Conservation (phyloP, 768 basidiomycete species). For the Amanita fuliginea region DNA sequence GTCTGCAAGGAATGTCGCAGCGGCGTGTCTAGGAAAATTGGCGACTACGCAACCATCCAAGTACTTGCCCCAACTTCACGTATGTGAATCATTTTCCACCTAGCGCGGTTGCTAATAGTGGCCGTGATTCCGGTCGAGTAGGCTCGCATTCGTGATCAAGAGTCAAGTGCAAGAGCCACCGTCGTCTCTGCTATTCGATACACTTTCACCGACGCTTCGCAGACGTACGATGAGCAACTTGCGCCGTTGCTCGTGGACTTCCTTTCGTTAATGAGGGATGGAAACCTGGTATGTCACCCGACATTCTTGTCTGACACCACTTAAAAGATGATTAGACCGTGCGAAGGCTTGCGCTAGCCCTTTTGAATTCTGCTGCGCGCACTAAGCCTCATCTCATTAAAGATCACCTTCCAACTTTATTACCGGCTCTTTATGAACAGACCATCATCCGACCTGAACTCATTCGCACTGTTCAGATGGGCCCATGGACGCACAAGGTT, state of each 20-base stretch:
- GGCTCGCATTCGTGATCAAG: slow-evolving; percentile 59
- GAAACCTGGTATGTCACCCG: slow-evolving; percentile 56
- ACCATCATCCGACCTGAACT: slow-evolving; percentile 70
- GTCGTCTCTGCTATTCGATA: slow-evolving; percentile 92
- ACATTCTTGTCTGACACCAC: not conserved
- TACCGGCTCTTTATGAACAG: slow-evolving; percentile 81
- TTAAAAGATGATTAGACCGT: slow-evolving; percentile 49
- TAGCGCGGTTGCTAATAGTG: not conserved
- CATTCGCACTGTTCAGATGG: slow-evolving; percentile 91
- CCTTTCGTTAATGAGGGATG: slow-evolving; percentile 81
- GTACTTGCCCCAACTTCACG: slow-evolving; percentile 90
- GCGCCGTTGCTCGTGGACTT: slow-evolving; percentile 86
- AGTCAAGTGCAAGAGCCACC: slow-evolving; percentile 69
- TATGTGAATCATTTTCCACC: slow-evolving; percentile 21
- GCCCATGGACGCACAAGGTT: slow-evolving; percentile 93
- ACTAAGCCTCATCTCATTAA: slow-evolving; percentile 89
- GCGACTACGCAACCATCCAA: slow-evolving; percentile 84
- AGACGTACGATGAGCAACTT: slow-evolving; percentile 83
- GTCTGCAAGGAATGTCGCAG: slow-evolving; percentile 87
- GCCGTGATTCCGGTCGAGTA: slow-evolving; percentile 12
- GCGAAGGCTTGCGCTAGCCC: slow-evolving; percentile 79
- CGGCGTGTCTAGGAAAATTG: slow-evolving; percentile 92
- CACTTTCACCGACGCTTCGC: slow-evolving; percentile 80
- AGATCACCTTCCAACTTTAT: slow-evolving; percentile 64
- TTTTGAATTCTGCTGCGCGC: slow-evolving; percentile 90